phyloP scores from a whole-genome alignment of 768 basidiomycete genomes.

The Macrocybe gigantea region DNA sequence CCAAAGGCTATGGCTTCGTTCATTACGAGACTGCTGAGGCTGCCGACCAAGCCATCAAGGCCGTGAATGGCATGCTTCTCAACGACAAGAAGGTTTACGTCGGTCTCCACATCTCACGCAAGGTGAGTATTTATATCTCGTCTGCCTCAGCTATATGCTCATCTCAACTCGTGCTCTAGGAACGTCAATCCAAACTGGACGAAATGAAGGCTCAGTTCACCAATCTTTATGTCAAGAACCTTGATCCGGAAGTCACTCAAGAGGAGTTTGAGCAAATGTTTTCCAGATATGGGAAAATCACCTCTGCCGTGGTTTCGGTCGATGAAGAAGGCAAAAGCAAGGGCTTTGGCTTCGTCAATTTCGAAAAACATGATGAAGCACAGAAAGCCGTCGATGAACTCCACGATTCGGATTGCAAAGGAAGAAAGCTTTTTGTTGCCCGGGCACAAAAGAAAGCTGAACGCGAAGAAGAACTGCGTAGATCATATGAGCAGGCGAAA shows the following conservation, averaged over 20 bases:
- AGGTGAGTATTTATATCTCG: slow-evolving; percentile 41
- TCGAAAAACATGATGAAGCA: slow-evolving; percentile 87
- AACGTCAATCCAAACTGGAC: slow-evolving; percentile 97
- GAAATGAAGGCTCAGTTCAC: slow-evolving; percentile 98
- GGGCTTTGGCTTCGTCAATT: slow-evolving; percentile 99
- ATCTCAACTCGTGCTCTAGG: slow-evolving; percentile 33
- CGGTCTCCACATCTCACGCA: slow-evolving; percentile 95
- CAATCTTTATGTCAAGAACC: slow-evolving; percentile 97
- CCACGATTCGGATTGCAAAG: slow-evolving; percentile 78
- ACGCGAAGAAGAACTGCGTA: slow-evolving; percentile 94
- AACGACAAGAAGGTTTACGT: slow-evolving; percentile 99
- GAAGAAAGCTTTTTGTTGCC: slow-evolving; percentile 90
- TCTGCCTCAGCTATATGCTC: too few relatives aligned
- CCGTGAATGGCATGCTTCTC: slow-evolving; percentile 97
- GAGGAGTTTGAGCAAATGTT: slow-evolving; percentile 87
- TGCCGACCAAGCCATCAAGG: slow-evolving; percentile 93
- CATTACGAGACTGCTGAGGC: slow-evolving; percentile 99
- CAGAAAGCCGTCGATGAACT: slow-evolving; percentile 84
- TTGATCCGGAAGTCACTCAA: slow-evolving; percentile 77
- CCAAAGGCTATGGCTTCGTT: slow-evolving; percentile 97
- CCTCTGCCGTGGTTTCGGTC: slow-evolving; percentile 78
- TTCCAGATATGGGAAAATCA: slow-evolving; percentile 69
- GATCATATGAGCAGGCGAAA: slow-evolving; percentile 91
- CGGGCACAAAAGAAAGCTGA: slow-evolving; percentile 99
- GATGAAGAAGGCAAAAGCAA: slow-evolving; percentile 92